Percentiles rank a stretch among this genome's conserved stretches.
Evolutionary conservation across 2,329 filamentous ascomycete genomes (phyloP).

Genomic region (Colletotrichum trifolii): DNA sequence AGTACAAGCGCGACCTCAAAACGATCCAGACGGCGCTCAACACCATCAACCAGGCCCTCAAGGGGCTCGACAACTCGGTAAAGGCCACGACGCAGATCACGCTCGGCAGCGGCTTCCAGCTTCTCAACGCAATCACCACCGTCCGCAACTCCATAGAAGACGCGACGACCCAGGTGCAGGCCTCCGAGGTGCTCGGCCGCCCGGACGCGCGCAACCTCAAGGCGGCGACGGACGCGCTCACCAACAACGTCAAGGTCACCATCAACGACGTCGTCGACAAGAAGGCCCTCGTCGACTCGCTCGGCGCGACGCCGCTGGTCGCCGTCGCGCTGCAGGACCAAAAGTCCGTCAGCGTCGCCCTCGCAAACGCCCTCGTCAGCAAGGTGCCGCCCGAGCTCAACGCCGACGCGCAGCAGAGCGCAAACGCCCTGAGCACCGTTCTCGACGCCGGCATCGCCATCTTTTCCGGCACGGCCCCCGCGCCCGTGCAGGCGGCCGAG

Average conservation of each 20-base stretch:
- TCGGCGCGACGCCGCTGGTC: constrained; percentile 32
- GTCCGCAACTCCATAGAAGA: constrained; percentile 20
- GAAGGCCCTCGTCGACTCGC: constrained; percentile 23
- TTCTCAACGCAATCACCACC: not conserved
- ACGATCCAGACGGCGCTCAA: constrained; percentile 26
- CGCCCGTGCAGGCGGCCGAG: not conserved
- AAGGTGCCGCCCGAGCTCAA: constrained; percentile 21
- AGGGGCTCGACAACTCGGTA: constrained; percentile 28
- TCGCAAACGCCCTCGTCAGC: constrained; percentile 30
- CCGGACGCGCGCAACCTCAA: constrained; percentile 22
- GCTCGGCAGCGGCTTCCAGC: constrained; percentile 16
- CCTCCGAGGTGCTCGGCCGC: constrained; percentile 5
- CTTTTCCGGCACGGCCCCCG: constrained; percentile 1
- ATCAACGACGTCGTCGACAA: constrained; percentile 31
- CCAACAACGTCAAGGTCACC: constrained; percentile 33
- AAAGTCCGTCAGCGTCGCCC: constrained; percentile 24
- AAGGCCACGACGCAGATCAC: constrained; percentile 11
- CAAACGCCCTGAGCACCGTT: constrained; percentile 20
- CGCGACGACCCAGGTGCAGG: constrained; percentile 27
- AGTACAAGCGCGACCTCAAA: constrained; percentile 20
- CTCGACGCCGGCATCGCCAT: constrained; percentile 23
- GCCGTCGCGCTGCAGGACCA: constrained; percentile 32
- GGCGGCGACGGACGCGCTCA: constrained; percentile 31
- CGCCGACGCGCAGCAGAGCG: constrained; percentile 27
- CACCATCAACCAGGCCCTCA: constrained; percentile 29